These are phyloP conservation scores for Groenewaldozyma sp. DNA, from an alignment of 1,139 yeast genomes.

Conservation along the genomic window DNA sequence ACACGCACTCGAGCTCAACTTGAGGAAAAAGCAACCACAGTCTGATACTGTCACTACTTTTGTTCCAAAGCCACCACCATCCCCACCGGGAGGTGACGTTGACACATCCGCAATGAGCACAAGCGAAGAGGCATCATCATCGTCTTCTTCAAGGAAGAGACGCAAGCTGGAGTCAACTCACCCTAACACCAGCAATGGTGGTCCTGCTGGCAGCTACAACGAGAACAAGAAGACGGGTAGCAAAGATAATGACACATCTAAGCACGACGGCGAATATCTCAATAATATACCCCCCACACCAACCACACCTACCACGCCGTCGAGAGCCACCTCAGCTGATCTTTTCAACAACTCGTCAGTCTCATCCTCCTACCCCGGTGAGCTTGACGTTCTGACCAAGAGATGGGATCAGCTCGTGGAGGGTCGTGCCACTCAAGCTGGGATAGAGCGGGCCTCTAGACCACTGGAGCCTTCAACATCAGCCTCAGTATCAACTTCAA, in stretches of 20 bases:
- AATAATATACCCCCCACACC: neutral
- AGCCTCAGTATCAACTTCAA: neutral
- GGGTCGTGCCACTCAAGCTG: neutral
- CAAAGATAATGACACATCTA: neutral
- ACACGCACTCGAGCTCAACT: slow-evolving; percentile 13
- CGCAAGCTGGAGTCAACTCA: too few species aligned
- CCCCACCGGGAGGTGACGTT: neutral
- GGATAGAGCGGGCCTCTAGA: too few species aligned
- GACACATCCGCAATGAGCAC: neutral
- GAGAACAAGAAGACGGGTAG: too few species aligned
- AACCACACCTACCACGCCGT: too few species aligned
- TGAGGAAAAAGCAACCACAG: too few species aligned
- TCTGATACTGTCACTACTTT: too few species aligned
- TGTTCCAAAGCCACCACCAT: too few species aligned
- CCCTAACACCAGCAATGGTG: neutral
- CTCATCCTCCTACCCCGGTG: neutral
- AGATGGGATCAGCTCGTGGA: too few species aligned
- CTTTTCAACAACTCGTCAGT: neutral
- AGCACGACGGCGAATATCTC: neutral
- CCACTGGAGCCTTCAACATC: too few species aligned
- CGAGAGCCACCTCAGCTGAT: too few species aligned
- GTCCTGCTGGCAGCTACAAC: neutral
- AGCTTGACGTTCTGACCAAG: neutral
- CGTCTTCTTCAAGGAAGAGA: too few species aligned
- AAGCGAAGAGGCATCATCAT: too few species aligned